A percentile compares a stretch with the other conserved stretches of the same genome.
Evolutionary conservation across 371 early-diverging fungal genomes (phyloP).

Genomic region (Cokeromyces recurvatus): DNA sequence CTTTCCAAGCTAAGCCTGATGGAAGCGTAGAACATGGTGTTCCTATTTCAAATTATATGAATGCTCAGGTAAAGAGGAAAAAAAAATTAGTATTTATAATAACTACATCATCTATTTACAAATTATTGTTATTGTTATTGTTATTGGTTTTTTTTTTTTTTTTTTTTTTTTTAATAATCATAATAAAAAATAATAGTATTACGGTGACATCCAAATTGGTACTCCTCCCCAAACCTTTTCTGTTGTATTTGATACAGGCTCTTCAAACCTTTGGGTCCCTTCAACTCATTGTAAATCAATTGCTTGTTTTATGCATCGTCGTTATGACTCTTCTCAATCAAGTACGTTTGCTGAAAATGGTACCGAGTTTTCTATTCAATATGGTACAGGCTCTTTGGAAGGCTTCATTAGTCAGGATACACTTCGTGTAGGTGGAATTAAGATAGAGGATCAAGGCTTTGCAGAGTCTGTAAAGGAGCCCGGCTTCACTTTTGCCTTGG

Average conservation of each 20-base stretch:
- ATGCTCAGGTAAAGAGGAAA: constrained; percentile 84
- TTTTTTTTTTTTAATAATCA: too few relatives aligned
- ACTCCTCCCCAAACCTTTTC: constrained; percentile 86
- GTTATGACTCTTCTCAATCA: constrained; percentile 73
- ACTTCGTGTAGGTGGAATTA: constrained; percentile 58
- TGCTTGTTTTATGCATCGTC: constrained; percentile 86
- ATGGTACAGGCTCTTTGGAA: constrained; percentile 88
- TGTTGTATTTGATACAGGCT: constrained; percentile 94
- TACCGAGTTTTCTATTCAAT: constrained; percentile 82
- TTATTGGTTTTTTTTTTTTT: too few relatives aligned
- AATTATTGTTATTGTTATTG: too few relatives aligned
- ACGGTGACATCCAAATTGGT: constrained; percentile 80
- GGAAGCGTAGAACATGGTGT: constrained; percentile 66
- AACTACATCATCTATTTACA: too few relatives aligned
- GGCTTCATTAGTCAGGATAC: constrained; percentile 72
- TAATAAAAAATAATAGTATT: constrained; percentile 54
- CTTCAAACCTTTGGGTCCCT: constrained; percentile 93
- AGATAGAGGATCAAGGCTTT: constrained; percentile 67
- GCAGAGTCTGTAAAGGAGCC: constrained; percentile 92
- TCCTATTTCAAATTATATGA: constrained; percentile 88
- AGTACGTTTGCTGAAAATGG: constrained; percentile 75
- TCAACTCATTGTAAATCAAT: constrained; percentile 85
- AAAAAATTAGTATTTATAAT: too few relatives aligned
- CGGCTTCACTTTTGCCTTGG: constrained; percentile 82
- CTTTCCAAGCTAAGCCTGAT: constrained; percentile 42